Evolutionary conservation across 345 rosid species (phyloP), one percentile per base, ranked within the genome.

Genomic region (Erodium maritimum): DNA sequence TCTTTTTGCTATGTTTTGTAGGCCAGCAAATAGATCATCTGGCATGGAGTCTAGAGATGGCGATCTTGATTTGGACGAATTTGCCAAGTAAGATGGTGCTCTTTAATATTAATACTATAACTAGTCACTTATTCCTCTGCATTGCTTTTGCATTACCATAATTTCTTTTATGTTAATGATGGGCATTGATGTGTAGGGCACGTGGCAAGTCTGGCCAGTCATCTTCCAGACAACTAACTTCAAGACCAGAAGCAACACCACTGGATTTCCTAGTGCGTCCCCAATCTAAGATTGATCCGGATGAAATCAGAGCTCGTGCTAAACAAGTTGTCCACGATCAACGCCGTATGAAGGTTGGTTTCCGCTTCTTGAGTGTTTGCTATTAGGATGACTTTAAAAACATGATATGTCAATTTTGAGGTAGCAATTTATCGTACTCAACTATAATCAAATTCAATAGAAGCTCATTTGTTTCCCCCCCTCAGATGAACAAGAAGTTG

Each of bases 221-320:
- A 62, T 83, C 82, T 56, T 71, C 82, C n/a, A 75, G 86, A 63
- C 77, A 77, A 42, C 84, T 76, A 65, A 79, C 99, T 21, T 71
- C 95, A 17, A 81, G 96, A 67, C 99, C 99, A 37, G 99, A 93
- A 74, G 96, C 99, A 57, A 82, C 99, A 18, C 91, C 95, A 17
- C 64, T 93, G 80, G 99, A 93, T 77, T 93, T 85, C 66, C 17
- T 83, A 21, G 83, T 89, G 67, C 99, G 99, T 50, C 99, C 96
- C 55, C 96, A 87, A 61, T 93, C 99, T 53, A 93, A 93, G 82
- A 71, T 93, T 75, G 99, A 93, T 56, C 94, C 90, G 0, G 96
- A 93, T 2, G 86, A 81, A 73, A 55, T 87, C 45, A 81, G 91
- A 72, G 91, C 91, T 29, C 94, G 99, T 62, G 83, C 86, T 4